Evolutionary conservation across 306 rosid genomes (phyloP).

Genomic region (Prunus salicina): DNA sequence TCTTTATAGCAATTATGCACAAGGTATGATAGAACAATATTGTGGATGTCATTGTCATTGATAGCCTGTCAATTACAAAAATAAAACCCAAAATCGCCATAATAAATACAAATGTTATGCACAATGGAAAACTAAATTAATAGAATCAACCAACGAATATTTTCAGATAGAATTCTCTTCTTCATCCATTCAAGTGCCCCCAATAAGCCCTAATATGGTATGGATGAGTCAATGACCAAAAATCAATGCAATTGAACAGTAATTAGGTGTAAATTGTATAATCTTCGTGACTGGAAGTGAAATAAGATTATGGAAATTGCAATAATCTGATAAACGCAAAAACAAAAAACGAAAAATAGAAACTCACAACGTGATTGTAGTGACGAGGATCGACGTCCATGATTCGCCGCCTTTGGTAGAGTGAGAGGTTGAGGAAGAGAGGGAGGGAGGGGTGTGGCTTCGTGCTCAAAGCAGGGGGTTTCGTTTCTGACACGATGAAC

Average conservation of each 20-base stretch:
- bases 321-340: not conserved
- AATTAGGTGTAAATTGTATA: not conserved
- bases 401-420: constrained; percentile 1
- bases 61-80: constrained; percentile 47
- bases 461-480: not conserved
- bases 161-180: not conserved
- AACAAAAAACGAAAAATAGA: not conserved
- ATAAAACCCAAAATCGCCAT: constrained; percentile 8
- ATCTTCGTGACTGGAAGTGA: not conserved
- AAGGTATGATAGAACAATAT: constrained; percentile 72
- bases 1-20: constrained; percentile 85
- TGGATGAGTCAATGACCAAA: not conserved
- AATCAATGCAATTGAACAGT: not conserved
- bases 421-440: not conserved
- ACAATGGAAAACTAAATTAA: not conserved
- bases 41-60: constrained; percentile 62
- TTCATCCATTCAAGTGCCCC: not conserved
- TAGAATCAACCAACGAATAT: constrained; percentile 1
- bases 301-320: not conserved
- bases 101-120: not conserved
- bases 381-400: constrained; percentile 88
- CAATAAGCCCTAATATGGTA: not conserved
- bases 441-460: not conserved
- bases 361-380: constrained; percentile 64
- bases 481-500: not conserved